Percentiles rank a stretch among this genome's conserved stretches.
Conservation (phyloP, 805 yeast species). For the Wickerhamiella siamensis region DNA sequence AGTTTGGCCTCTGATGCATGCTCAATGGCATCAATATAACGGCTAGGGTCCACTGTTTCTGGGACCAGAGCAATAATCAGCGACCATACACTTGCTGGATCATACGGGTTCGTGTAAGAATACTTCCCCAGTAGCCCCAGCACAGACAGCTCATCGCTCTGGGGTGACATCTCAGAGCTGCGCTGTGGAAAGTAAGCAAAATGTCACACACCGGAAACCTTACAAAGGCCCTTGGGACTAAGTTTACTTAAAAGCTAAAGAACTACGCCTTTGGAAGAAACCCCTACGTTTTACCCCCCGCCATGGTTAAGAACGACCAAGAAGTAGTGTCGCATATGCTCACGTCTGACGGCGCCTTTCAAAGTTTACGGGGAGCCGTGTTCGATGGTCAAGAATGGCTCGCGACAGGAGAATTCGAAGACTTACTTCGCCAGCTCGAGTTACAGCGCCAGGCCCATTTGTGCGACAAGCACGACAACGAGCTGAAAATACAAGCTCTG, state of each 20-base stretch:
- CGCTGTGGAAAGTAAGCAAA: neutral
- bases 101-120: slow-evolving; percentile 8
- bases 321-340: neutral
- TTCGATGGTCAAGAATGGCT: neutral
- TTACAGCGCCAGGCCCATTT: slow-evolving; percentile 5
- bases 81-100: slow-evolving; percentile 20
- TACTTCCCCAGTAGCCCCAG: neutral
- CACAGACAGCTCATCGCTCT: neutral
- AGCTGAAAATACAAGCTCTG: neutral
- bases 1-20: slow-evolving; percentile 1
- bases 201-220: neutral
- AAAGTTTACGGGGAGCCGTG: neutral
- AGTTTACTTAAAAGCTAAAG: too few relatives aligned
- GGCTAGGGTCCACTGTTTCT: slow-evolving; percentile 17
- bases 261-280: too few relatives aligned
- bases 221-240: too few relatives aligned
- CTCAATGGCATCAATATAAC: slow-evolving; percentile 7
- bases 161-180: too few relatives aligned
- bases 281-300: too few relatives aligned
- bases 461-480: neutral
- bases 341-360: slow-evolving; percentile 1
- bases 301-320: neutral
- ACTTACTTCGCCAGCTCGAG: slow-evolving; percentile 5
- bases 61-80: slow-evolving; percentile 22
- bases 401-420: neutral